A percentile compares a stretch with the other conserved stretches of the same genome.
Conservation (phyloP, 495 filamentous ascomycete genomes). For the Annulohypoxylon stygium region DNA sequence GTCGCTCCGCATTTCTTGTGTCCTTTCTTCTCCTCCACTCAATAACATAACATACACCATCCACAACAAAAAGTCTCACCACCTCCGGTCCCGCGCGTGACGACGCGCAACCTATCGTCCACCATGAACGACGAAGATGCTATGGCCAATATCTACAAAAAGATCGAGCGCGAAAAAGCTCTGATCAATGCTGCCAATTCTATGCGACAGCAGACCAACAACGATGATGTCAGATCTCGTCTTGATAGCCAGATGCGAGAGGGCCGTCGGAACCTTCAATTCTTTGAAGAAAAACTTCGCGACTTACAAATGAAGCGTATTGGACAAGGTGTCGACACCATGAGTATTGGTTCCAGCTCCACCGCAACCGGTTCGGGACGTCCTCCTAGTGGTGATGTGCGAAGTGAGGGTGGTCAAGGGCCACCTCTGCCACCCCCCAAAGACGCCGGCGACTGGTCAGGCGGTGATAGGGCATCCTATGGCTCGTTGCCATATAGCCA, state of each 20-base stretch:
- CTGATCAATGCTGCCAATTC: constrained; percentile 93
- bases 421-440: constrained; percentile 75
- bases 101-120: constrained; percentile 54
- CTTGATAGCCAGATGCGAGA: constrained; percentile 94
- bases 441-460: constrained; percentile 61
- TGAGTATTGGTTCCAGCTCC: constrained; percentile 66
- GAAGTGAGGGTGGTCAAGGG: constrained; percentile 61
- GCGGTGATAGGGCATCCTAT: constrained; percentile 57
- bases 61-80: constrained; percentile 27
- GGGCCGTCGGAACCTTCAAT: constrained; percentile 90
- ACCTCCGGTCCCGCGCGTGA: constrained; percentile 55
- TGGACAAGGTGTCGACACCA: constrained; percentile 72
- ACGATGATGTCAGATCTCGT: constrained; percentile 86
- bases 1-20: constrained; percentile 32
- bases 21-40: constrained; percentile 18
- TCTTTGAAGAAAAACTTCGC: constrained; percentile 89
- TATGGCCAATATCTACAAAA: constrained; percentile 88
- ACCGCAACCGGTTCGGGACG: constrained; percentile 53
- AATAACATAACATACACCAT: constrained; percentile 13
- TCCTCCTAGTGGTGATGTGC: constrained; percentile 50
- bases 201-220: constrained; percentile 95
- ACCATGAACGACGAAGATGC: constrained; percentile 82
- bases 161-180: constrained; percentile 98
- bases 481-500: constrained; percentile 60
- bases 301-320: constrained; percentile 87